Conservation (phyloP, 176 grass and related monocot species). For the Avena atlantica region DNA sequence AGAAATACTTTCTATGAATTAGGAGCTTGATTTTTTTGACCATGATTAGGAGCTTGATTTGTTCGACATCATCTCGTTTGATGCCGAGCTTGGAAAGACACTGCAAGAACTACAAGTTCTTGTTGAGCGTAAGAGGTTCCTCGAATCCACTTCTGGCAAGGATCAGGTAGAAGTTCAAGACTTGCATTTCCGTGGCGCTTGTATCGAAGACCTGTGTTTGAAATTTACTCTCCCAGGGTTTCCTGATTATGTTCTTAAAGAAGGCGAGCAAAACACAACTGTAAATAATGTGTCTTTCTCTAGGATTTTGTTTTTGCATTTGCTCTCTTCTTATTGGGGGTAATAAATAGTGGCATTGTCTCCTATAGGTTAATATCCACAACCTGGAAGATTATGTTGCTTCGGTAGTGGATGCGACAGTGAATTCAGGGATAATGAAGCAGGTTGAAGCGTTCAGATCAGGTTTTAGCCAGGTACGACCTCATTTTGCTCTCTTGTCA, state of each 20-base stretch:
- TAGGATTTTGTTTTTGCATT: slow-evolving; percentile 27
- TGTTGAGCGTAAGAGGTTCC: slow-evolving; percentile 64
- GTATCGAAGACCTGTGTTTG: slow-evolving; percentile 74
- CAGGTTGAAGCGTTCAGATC: slow-evolving; percentile 90
- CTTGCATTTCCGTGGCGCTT: slow-evolving; percentile 59
- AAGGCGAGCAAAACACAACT: slow-evolving; percentile 58
- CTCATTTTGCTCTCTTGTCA: neutral
- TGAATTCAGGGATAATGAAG: slow-evolving; percentile 78
- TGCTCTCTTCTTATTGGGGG: neutral
- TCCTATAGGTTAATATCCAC: slow-evolving; percentile 70
- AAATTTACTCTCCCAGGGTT: slow-evolving; percentile 96
- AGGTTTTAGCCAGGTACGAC: slow-evolving; percentile 84
- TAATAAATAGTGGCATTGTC: slow-evolving; percentile 27
- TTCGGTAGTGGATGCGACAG: slow-evolving; percentile 79
- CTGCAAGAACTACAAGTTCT: slow-evolving; percentile 67
- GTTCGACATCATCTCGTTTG: slow-evolving; percentile 84
- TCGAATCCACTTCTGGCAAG: slow-evolving; percentile 52
- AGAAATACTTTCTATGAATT: slow-evolving; percentile 24
- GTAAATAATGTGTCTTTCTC: slow-evolving; percentile 50
- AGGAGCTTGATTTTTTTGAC: slow-evolving; percentile 47
- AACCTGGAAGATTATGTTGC: slow-evolving; percentile 85
- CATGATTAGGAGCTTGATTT: slow-evolving; percentile 55
- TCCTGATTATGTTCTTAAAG: slow-evolving; percentile 85
- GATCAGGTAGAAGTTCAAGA: slow-evolving; percentile 54
- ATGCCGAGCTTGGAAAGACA: slow-evolving; percentile 41